Percentiles rank a stretch among this genome's conserved stretches.
Conservation (phyloP, 2,329 filamentous ascomycete species). For the Lanzia echinophila region DNA sequence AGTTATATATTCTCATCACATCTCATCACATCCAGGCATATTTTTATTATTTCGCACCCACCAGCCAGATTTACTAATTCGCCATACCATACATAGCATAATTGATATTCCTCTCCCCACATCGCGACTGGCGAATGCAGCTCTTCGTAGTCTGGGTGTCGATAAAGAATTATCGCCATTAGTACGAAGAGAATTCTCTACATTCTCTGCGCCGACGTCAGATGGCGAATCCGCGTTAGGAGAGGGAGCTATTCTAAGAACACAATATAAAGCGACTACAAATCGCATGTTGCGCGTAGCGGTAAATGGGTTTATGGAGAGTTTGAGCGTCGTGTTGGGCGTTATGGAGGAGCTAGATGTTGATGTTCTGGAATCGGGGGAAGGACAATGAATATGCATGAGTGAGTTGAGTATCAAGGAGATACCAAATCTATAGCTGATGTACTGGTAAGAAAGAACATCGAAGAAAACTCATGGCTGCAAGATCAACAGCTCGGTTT, state of each 20-base stretch:
- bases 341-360: conserved; percentile 88
- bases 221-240: too few species aligned
- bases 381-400: neutral
- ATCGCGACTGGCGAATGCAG: conserved; percentile 67
- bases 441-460: too few species aligned
- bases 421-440: neutral
- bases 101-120: conserved; percentile 63
- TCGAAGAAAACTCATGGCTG: too few species aligned
- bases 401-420: neutral
- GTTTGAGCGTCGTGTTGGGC: conserved; percentile 72
- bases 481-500: too few species aligned
- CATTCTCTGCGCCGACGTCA: conserved; percentile 33
- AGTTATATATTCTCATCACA: neutral
- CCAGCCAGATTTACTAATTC: neutral
- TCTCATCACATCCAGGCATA: too few species aligned
- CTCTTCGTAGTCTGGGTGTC: conserved; percentile 69
- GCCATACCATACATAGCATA: conserved; percentile 14
- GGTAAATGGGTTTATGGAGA: conserved; percentile 95
- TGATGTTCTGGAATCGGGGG: conserved; percentile 57
- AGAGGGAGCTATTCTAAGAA: conserved; percentile 10
- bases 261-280: conserved; percentile 71
- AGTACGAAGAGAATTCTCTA: conserved; percentile 64
- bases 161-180: conserved; percentile 85
- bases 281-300: conserved; percentile 95
- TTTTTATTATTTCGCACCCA: too few species aligned